Conservation (phyloP, 352 stramenopile species). For the Pythium sukuiense region DNA sequence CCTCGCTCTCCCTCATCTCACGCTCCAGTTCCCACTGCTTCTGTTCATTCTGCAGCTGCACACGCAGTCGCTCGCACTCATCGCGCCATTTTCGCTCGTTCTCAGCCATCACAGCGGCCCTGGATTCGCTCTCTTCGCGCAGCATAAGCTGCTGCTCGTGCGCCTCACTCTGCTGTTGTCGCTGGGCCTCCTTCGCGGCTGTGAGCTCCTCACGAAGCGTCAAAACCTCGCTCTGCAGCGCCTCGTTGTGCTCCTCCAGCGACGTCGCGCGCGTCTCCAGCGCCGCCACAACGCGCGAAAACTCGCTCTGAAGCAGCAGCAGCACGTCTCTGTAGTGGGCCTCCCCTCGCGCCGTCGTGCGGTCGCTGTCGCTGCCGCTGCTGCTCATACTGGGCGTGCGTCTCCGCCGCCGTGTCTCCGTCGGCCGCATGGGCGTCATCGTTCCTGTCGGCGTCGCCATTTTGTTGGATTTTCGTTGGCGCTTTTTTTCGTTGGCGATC, state of each 20-base stretch:
- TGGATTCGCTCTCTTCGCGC: conserved; percentile 14
- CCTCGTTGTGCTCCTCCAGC: conserved; percentile 52
- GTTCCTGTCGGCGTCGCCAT: conserved; percentile 4
- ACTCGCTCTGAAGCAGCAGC: conserved; percentile 65
- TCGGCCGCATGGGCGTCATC: neutral
- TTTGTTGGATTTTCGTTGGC: conserved; percentile 10
- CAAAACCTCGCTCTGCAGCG: conserved; percentile 34
- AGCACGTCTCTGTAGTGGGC: conserved; percentile 53
- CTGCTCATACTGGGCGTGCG: conserved; percentile 8
- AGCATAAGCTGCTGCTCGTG: conserved; percentile 7
- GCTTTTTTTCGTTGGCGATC: neutral
- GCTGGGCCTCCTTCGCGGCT: neutral
- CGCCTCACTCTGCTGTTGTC: neutral
- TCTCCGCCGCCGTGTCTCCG: conserved; percentile 11
- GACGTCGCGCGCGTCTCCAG: conserved; percentile 57
- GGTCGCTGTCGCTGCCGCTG: neutral
- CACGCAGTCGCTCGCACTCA: conserved; percentile 8
- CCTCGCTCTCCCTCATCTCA: conserved; percentile 27
- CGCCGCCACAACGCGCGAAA: conserved; percentile 43
- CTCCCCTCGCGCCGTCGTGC: conserved; percentile 15
- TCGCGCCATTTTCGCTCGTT: conserved; percentile 4
- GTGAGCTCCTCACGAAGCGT: conserved; percentile 19
- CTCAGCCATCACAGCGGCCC: neutral
- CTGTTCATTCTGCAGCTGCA: conserved; percentile 34
- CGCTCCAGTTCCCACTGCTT: conserved; percentile 43